These are phyloP conservation scores for Elsinoe arachidis DNA, from an alignment of 2,329 filamentous ascomycete species.

Conservation along the genomic window DNA sequence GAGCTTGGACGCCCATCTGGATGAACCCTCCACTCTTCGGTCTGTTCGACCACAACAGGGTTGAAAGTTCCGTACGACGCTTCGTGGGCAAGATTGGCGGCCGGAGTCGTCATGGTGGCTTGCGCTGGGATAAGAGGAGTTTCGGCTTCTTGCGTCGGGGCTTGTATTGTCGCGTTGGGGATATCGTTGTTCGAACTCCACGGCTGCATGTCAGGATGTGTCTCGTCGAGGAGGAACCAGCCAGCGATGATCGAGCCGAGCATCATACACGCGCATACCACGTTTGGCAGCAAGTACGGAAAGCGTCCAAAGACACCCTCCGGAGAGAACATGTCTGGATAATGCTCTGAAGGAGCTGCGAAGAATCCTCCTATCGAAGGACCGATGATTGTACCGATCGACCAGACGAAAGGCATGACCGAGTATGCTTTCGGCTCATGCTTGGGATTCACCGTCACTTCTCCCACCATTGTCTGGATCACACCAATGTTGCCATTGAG, in stretches of 20 bases:
- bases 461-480: constrained; percentile 78
- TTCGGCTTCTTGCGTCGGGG: constrained; percentile 44
- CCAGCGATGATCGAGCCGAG: constrained; percentile 70
- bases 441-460: constrained; percentile 72
- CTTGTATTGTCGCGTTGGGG: constrained; percentile 18
- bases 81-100: constrained; percentile 63
- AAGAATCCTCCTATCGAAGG: constrained; percentile 83
- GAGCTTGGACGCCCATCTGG: constrained; percentile 33
- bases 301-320: constrained; percentile 65
- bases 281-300: constrained; percentile 82
- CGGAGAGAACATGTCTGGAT: constrained; percentile 60
- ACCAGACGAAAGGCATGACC: constrained; percentile 93
- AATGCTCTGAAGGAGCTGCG: constrained; percentile 66
- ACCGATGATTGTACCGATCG: constrained; percentile 79
- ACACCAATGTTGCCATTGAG: constrained; percentile 73
- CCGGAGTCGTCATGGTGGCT: constrained; percentile 63
- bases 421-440: constrained; percentile 84
- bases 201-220: constrained; percentile 72
- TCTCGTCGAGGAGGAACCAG: constrained; percentile 78
- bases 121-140: constrained; percentile 64
- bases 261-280: constrained; percentile 71
- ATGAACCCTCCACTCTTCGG: constrained; percentile 43
- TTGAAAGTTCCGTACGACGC: constrained; percentile 46
- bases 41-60: constrained; percentile 43
- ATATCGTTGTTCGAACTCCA: constrained; percentile 24